A percentile compares a stretch with the other conserved stretches of the same genome.
These are phyloP conservation scores for Colletotrichum limetticola DNA, from an alignment of 2,329 filamentous ascomycete species.

Conservation along the genomic window DNA sequence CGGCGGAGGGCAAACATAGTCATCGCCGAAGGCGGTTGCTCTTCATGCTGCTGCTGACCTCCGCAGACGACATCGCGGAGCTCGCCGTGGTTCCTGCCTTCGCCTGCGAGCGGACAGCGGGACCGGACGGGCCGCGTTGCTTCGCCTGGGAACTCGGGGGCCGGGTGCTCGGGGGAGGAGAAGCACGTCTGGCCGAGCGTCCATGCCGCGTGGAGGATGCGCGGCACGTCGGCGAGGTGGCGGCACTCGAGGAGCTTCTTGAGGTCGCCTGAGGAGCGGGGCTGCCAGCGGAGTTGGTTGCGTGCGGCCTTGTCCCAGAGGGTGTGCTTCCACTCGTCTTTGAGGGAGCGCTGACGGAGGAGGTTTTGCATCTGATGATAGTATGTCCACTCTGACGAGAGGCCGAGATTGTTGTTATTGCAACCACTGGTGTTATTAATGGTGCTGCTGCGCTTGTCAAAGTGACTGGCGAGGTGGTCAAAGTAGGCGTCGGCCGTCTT, in stretches of 20 bases:
- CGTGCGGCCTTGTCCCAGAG: constrained; percentile 58
- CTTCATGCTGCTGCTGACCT: not conserved
- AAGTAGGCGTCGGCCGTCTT: constrained; percentile 55
- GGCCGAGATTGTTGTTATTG: constrained; percentile 44
- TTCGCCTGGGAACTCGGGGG: constrained; percentile 31
- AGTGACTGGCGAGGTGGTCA: constrained; percentile 59
- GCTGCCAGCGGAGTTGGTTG: constrained; percentile 51
- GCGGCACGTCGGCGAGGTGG: constrained; percentile 52
- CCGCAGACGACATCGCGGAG: not conserved
- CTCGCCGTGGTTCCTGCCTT: not conserved
- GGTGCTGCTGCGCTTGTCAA: constrained; percentile 50
- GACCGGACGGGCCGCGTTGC: constrained; percentile 35
- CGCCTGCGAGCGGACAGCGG: constrained; percentile 31
- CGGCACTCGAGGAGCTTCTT: constrained; percentile 57
- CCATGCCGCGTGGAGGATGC: constrained; percentile 55
- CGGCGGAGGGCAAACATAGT: constrained; percentile 20
- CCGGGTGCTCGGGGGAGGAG: constrained; percentile 39
- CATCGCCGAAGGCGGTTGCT: constrained; percentile 14
- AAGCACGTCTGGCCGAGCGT: constrained; percentile 55
- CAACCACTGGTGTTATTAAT: constrained; percentile 51
- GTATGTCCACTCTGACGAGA: constrained; percentile 51
- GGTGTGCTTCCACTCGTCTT: constrained; percentile 56
- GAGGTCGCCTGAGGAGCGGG: constrained; percentile 54
- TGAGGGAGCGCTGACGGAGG: constrained; percentile 54
- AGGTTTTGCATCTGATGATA: constrained; percentile 56